Conservation (phyloP, 83 land plant genomes). For the Thuja plicata region DNA sequence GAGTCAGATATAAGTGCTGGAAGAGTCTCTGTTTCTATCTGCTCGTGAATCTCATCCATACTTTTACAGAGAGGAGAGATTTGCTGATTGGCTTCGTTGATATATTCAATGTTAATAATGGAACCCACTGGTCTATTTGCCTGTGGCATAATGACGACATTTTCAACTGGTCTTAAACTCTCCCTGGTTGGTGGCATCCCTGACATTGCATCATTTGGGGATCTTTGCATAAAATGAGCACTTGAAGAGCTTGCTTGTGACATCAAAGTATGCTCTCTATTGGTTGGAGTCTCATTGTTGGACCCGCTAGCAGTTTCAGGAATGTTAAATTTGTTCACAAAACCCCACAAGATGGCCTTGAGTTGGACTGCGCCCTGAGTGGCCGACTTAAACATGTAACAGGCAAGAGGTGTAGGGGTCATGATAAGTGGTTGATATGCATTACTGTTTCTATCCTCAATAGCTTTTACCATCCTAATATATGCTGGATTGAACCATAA, state of each 20-base stretch:
- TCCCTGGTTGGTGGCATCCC: background rate
- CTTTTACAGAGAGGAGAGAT: slow-evolving; percentile 20
- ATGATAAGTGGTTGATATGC: background rate
- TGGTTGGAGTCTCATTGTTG: background rate
- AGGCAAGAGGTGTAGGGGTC: background rate
- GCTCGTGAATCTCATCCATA: slow-evolving; percentile 58
- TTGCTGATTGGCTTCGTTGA: slow-evolving; percentile 17
- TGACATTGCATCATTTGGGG: background rate
- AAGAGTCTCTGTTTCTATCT: slow-evolving; percentile 58
- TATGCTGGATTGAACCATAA: slow-evolving; percentile 5
- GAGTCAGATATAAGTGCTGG: slow-evolving; percentile 84
- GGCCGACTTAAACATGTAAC: background rate
- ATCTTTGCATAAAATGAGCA: background rate
- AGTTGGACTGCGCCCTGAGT: no score
- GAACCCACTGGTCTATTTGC: slow-evolving; percentile 84
- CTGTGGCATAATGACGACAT: slow-evolving; percentile 57
- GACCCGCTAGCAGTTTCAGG: background rate
- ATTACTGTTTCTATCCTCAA: background rate
- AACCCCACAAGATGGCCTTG: background rate
- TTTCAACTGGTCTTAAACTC: background rate
- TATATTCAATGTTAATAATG: slow-evolving; percentile 48
- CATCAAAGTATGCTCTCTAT: background rate
- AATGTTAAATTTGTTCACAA: background rate
- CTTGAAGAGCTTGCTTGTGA: background rate
- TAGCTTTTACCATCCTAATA: background rate